Evolutionary conservation across 2,329 filamentous ascomycete genomes (phyloP).

Genomic region (Talaromyces sp.): DNA sequence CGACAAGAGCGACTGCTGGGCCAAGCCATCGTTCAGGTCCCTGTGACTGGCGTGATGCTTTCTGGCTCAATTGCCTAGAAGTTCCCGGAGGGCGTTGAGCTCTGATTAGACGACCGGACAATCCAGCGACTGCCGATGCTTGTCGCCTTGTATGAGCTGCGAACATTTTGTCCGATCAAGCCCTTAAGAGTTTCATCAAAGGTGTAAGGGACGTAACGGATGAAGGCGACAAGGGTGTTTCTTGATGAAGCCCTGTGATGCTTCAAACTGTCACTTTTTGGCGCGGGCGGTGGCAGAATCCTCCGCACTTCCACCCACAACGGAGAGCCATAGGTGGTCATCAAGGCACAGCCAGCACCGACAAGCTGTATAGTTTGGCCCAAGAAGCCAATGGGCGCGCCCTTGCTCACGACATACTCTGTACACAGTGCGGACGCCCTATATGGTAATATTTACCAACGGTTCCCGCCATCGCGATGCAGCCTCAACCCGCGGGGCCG

Average conservation of each 20-base stretch:
- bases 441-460: not conserved
- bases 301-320: slow-evolving; percentile 17
- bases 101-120: slow-evolving; percentile 18
- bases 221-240: not conserved
- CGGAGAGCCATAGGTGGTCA: slow-evolving; percentile 14
- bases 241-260: not conserved
- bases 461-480: slow-evolving; percentile 16
- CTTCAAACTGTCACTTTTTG: slow-evolving; percentile 15
- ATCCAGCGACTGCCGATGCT: slow-evolving; percentile 15
- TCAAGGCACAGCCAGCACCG: not conserved
- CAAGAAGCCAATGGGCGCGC: not conserved
- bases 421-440: not conserved
- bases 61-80: slow-evolving; percentile 26
- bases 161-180: slow-evolving; percentile 19
- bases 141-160: slow-evolving; percentile 20
- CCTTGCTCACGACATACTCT: not conserved
- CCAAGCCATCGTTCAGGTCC: slow-evolving; percentile 22
- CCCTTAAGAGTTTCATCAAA: not conserved
- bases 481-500: slow-evolving; percentile 25
- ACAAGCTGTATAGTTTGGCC: not conserved
- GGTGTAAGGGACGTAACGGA: not conserved
- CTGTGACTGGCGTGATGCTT: slow-evolving; percentile 13
- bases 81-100: slow-evolving; percentile 17
- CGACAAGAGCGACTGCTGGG: slow-evolving; percentile 25
- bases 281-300: slow-evolving; percentile 30